phyloP scores from a whole-genome alignment of 345 rosid genomes.

The Hypericum perforatum region DNA sequence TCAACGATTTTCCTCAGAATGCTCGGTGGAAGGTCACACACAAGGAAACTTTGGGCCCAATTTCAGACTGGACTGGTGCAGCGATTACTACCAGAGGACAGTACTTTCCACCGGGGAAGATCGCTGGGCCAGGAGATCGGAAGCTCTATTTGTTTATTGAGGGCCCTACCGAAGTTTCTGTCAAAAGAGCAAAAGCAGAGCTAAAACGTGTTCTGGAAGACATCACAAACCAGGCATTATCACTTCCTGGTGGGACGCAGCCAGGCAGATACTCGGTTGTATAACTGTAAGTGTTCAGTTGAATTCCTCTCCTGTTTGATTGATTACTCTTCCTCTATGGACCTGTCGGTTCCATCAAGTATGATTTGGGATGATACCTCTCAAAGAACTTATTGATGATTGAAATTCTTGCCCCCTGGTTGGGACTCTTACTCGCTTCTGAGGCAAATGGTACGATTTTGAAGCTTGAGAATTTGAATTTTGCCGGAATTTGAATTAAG shows the following conservation, averaged over 20 bases:
- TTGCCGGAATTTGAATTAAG: too few relatives aligned
- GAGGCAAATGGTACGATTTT: too few relatives aligned
- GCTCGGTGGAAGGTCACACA: slow-evolving; percentile 99
- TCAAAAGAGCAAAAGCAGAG: slow-evolving; percentile 79
- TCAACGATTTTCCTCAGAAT: slow-evolving; percentile 92
- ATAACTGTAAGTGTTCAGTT: slow-evolving; percentile 15
- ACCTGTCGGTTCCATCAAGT: too few relatives aligned
- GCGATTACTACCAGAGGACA: slow-evolving; percentile 94
- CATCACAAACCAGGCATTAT: slow-evolving; percentile 63
- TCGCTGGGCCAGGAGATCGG: slow-evolving; percentile 66
- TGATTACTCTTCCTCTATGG: too few relatives aligned
- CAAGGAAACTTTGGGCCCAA: slow-evolving; percentile 98
- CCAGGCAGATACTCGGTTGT: slow-evolving; percentile 87
- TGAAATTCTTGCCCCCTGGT: too few relatives aligned
- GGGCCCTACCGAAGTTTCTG: slow-evolving; percentile 84
- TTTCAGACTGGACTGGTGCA: slow-evolving; percentile 91
- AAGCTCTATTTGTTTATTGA: slow-evolving; percentile 88
- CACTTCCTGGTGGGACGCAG: slow-evolving; percentile 88
- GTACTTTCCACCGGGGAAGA: slow-evolving; percentile 55
- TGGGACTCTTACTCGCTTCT: too few relatives aligned
- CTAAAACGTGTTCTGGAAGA: slow-evolving; percentile 91
- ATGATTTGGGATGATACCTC: too few relatives aligned
- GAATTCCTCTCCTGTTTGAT: too few relatives aligned
- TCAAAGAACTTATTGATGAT: too few relatives aligned
- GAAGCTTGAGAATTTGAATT: too few relatives aligned